These are phyloP conservation scores for Cucurbita ficifolia DNA, from an alignment of 306 rosid species.

Conservation along the genomic window DNA sequence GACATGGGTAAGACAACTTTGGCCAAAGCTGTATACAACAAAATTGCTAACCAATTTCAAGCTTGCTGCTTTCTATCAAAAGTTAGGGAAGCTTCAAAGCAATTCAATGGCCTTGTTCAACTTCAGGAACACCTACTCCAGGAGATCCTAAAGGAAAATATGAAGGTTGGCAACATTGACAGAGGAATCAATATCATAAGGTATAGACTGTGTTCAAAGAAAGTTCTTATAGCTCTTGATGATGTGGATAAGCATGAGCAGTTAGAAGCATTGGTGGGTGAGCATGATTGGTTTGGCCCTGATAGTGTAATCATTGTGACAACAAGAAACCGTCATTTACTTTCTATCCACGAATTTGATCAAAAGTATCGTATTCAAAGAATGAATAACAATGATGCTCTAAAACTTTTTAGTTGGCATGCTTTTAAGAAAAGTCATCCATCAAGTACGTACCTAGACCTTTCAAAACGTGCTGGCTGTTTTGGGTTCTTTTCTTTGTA, in stretches of 20 bases:
- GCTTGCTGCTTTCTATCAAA: too few species aligned
- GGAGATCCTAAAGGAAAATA: too few species aligned
- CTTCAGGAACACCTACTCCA: too few species aligned
- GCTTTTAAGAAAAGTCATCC: slow-evolving; percentile 8
- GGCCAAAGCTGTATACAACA: too few species aligned
- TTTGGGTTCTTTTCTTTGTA: slow-evolving; percentile 17
- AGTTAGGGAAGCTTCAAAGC: too few species aligned
- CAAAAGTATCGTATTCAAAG: neutral
- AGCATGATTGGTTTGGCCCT: neutral
- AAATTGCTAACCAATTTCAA: too few species aligned
- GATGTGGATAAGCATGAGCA: neutral
- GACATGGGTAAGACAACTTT: slow-evolving; percentile 9
- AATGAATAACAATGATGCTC: neutral
- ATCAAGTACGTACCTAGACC: neutral
- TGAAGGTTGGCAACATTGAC: neutral
- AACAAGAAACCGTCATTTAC: slow-evolving; percentile 1
- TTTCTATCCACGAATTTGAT: neutral
- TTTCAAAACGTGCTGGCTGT: slow-evolving; percentile 18
- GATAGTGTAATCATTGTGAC: slow-evolving; percentile 18
- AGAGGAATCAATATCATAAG: neutral
- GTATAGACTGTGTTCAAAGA: neutral
- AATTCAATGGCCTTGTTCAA: too few species aligned
- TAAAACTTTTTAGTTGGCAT: slow-evolving; percentile 11
- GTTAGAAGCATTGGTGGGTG: neutral
- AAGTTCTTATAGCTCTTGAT: slow-evolving; percentile 7